phyloP scores from a whole-genome alignment of 2,329 filamentous ascomycete genomes.

The Alternaria atra region DNA sequence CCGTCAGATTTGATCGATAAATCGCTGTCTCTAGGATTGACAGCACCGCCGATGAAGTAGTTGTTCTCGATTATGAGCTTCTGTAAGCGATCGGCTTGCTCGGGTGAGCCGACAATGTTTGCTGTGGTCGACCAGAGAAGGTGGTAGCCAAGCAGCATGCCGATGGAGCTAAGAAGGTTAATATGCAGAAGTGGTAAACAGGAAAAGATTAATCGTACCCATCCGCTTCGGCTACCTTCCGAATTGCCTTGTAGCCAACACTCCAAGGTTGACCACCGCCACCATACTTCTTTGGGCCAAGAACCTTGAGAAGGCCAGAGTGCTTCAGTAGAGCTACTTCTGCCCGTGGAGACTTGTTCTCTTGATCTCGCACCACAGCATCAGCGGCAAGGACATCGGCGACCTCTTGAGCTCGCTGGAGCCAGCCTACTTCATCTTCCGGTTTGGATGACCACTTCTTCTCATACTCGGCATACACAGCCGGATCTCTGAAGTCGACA shows the following conservation, averaged over 20 bases:
- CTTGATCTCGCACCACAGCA: conserved; percentile 58
- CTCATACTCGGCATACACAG: conserved; percentile 54
- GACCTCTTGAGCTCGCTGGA: conserved; percentile 60
- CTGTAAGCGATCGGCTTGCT: conserved; percentile 67
- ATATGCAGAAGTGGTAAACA: neutral
- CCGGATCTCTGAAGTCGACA: conserved; percentile 44
- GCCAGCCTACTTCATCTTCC: conserved; percentile 55
- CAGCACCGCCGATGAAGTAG: conserved; percentile 70
- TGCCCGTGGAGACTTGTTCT: conserved; percentile 62
- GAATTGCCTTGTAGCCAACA: conserved; percentile 66
- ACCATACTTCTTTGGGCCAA: conserved; percentile 61
- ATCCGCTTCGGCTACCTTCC: conserved; percentile 71
- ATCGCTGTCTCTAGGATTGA: conserved; percentile 72
- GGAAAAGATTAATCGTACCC: conserved; percentile 52
- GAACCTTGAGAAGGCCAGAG: conserved; percentile 60
- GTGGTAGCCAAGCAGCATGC: conserved; percentile 73
- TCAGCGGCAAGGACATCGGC: conserved; percentile 61
- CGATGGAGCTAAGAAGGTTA: conserved; percentile 57
- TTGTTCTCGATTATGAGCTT: conserved; percentile 69
- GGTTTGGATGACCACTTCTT: conserved; percentile 52
- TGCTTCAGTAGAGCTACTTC: conserved; percentile 63
- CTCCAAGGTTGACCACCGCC: conserved; percentile 64
- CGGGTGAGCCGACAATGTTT: conserved; percentile 66
- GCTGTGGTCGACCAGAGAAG: conserved; percentile 70
- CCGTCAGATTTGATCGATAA: conserved; percentile 65